Percentiles rank a stretch among this genome's conserved stretches.
Evolutionary conservation across 2,329 filamentous ascomycete species (phyloP).

Genomic region (Penicillium hesseltinei): DNA sequence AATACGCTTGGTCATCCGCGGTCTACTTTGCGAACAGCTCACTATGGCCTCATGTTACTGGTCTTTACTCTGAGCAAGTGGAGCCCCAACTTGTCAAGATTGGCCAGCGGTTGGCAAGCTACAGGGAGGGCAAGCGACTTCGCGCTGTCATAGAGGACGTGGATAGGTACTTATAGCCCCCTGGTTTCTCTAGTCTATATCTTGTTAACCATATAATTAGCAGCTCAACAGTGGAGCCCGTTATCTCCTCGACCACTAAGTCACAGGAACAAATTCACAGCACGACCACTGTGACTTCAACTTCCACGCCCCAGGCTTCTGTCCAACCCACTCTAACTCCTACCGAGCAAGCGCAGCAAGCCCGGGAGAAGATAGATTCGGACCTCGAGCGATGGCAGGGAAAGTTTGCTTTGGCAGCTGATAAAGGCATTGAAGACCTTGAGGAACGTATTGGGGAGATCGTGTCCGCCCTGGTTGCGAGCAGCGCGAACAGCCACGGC

Average conservation of each 20-base stretch:
- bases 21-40: constrained; percentile 70
- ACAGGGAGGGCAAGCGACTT: constrained; percentile 60
- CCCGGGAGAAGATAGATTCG: constrained; percentile 65
- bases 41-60: constrained; percentile 76
- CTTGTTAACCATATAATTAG: constrained; percentile 14
- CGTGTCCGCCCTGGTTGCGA: constrained; percentile 68
- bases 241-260: constrained; percentile 22
- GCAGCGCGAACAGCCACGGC: constrained; percentile 51
- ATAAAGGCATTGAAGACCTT: constrained; percentile 74
- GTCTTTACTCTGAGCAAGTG: constrained; percentile 85
- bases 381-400: constrained; percentile 84
- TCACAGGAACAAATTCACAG: constrained; percentile 16
- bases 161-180: constrained; percentile 42
- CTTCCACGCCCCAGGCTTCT: constrained; percentile 28
- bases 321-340: constrained; percentile 44
- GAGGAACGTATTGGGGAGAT: constrained; percentile 66
- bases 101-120: constrained; percentile 75
- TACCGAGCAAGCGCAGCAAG: constrained; percentile 40
- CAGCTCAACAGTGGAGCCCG: constrained; percentile 22
- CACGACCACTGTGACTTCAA: constrained; percentile 22
- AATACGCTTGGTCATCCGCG: constrained; percentile 67
- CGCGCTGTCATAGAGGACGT: constrained; percentile 58
- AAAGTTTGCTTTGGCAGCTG: constrained; percentile 80
- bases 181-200: background rate
- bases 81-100: constrained; percentile 94